Evolutionary conservation across 75 land plant species (phyloP).

Genomic region (Picea glauca): DNA sequence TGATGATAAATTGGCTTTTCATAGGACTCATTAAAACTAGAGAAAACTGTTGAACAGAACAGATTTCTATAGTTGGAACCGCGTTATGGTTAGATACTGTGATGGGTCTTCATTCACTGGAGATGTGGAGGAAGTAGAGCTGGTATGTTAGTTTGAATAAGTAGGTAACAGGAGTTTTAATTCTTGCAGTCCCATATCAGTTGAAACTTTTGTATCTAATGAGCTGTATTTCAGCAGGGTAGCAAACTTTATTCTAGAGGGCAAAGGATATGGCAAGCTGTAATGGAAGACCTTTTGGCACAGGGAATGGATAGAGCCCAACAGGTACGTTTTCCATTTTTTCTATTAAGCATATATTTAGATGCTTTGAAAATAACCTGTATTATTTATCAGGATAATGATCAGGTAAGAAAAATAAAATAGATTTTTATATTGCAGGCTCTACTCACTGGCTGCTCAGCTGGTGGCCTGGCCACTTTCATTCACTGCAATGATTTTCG

Average conservation of each 20-base stretch:
- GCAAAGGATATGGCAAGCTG: constrained; percentile 59
- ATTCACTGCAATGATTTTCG: constrained; percentile 71
- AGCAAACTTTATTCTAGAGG: constrained; percentile 70
- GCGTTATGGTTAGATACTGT: constrained; percentile 79
- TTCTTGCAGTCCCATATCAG: neutral
- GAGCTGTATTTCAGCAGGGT: constrained; percentile 27
- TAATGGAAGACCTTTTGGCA: constrained; percentile 60
- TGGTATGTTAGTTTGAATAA: constrained; percentile 26
- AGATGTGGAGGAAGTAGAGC: constrained; percentile 34
- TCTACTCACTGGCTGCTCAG: constrained; percentile 80
- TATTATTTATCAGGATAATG: neutral
- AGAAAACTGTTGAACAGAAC: constrained; percentile 2
- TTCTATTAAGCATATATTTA: no score
- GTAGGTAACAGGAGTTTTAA: neutral
- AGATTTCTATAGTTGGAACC: constrained; percentile 93
- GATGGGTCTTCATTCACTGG: constrained; percentile 88
- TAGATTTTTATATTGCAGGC: constrained; percentile 36
- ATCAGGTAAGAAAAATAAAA: neutral
- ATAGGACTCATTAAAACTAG: neutral
- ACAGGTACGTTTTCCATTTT: constrained; percentile 32
- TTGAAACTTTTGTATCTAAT: neutral
- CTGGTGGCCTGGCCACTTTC: constrained; percentile 71
- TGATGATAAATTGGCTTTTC: no score
- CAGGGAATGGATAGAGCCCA: constrained; percentile 74
- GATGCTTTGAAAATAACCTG: neutral